Percentiles rank a stretch among this genome's conserved stretches.
phyloP scores from a whole-genome alignment of 1,139 yeast species.

The Saccharomyces hybrid region DNA sequence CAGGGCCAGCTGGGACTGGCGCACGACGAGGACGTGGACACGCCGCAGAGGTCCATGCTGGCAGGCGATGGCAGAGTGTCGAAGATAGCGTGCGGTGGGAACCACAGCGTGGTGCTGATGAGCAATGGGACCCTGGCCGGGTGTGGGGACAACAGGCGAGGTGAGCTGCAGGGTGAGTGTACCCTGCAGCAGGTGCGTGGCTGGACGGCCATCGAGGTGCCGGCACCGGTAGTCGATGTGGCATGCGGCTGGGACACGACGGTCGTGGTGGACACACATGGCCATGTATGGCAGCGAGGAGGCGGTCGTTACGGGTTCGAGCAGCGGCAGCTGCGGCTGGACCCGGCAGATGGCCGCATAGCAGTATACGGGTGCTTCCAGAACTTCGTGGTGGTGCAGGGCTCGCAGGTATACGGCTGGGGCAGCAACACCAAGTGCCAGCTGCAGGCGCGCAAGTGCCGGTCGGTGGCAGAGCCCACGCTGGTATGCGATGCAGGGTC shows the following conservation, averaged over 20 bases:
- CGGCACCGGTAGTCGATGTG: slow-evolving; percentile 24
- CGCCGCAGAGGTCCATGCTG: slow-evolving; percentile 16
- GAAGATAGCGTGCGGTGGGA: slow-evolving; percentile 71
- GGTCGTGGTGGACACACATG: slow-evolving; percentile 36
- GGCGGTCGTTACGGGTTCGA: background rate
- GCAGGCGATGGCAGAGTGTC: slow-evolving; percentile 9
- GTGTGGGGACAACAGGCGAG: slow-evolving; percentile 51
- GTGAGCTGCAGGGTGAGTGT: slow-evolving; percentile 36
- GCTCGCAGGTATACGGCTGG: slow-evolving; percentile 57
- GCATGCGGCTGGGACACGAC: slow-evolving; percentile 74
- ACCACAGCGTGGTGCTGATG: slow-evolving; percentile 63
- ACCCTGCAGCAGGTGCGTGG: slow-evolving; percentile 6
- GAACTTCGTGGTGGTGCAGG: slow-evolving; percentile 38
- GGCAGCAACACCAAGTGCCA: slow-evolving; percentile 80
- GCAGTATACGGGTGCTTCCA: slow-evolving; percentile 21
- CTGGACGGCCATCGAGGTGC: slow-evolving; percentile 6
- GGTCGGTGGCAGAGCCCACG: slow-evolving; percentile 31
- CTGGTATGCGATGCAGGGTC: slow-evolving; percentile 13
- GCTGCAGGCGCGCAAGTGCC: slow-evolving; percentile 49
- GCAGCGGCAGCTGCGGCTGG: background rate
- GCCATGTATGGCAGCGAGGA: slow-evolving; percentile 1
- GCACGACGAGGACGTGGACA: slow-evolving; percentile 45
- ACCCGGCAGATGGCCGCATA: background rate
- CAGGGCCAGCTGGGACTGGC: slow-evolving; percentile 64
- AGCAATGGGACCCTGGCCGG: slow-evolving; percentile 47